Evolutionary conservation across 1,284 basidiomycete species (phyloP), one percentile per base, ranked within the genome.

Genomic region (Afroboletus lepidellus): DNA sequence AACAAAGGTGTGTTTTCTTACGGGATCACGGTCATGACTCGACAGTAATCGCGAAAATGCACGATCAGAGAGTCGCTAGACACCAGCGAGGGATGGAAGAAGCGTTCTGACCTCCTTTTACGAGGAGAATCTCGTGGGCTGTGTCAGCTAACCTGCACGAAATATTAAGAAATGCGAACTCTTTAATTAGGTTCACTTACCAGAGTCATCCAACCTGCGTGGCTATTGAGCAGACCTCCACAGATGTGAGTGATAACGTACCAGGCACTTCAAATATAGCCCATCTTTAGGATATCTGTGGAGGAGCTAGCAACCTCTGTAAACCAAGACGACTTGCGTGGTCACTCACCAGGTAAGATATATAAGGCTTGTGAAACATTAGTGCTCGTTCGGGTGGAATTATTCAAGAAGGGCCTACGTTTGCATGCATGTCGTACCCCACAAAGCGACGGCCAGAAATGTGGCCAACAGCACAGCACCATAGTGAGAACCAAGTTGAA

Each of bases 51-150:
- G 15, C 38, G 16, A 25, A 41, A 25, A 41, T 25, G 2, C 12
- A 41, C 15, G 21, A 41, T 41, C 8, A 16, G 15, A 24, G 38
- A 24, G 24, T 41, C 38, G 15, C 12, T n/a, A 8, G 20, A 16
- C 1, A 8, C 41, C 12, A 8, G 6, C 25, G n/a, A 3, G 3
- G 29, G 6, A 24, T n/a, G 21, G 23, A 13, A 23, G 4, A 16
- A 13, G 25, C 18, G 0, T 23, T 29, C 53, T 33, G 7, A 44
- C 53, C 51, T 48, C 51, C 53, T 41, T 44, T 54, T 23, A 43
- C 20, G 18, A 46, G 30, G 16, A 54, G 45, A 3, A 44, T 21
- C 29, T 25, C 34, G 29, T 44, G 44, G 5, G 23, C 30, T 18
- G 51, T 54, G 21, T 54, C 23, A 2, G 13, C 39, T 13, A 48